A percentile compares a stretch with the other conserved stretches of the same genome.
Conservation (phyloP, 148 eudicot species). For the Chenopodium formosanum region DNA sequence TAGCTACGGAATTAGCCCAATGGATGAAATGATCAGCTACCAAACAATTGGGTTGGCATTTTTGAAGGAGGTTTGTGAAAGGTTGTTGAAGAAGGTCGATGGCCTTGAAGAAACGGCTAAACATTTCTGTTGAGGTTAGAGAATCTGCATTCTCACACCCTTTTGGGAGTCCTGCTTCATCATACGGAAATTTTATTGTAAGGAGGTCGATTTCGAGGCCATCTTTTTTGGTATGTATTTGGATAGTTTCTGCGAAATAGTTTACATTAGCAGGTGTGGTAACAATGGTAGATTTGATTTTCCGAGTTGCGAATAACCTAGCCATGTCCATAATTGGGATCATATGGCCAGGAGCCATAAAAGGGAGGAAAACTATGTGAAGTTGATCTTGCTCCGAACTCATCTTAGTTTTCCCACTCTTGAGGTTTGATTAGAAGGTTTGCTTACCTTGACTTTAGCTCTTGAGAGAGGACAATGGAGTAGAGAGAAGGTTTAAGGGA, state of each 20-base stretch:
- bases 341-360: slow-evolving; percentile 36
- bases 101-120: slow-evolving; percentile 13
- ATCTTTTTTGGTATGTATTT: neutral
- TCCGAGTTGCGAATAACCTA: slow-evolving; percentile 34
- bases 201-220: slow-evolving; percentile 7
- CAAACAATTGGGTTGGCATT: slow-evolving; percentile 29
- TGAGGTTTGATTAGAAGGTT: too few relatives aligned
- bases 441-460: too few relatives aligned
- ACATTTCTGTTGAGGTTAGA: slow-evolving; percentile 2
- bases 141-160: slow-evolving; percentile 31
- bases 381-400: neutral
- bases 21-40: slow-evolving; percentile 39
- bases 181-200: slow-evolving; percentile 25
- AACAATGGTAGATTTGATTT: slow-evolving; percentile 31
- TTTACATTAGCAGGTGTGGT: slow-evolving; percentile 34
- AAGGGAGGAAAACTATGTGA: slow-evolving; percentile 39
- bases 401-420: slow-evolving; percentile 4
- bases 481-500: too few relatives aligned
- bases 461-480: too few relatives aligned
- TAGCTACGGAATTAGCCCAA: slow-evolving; percentile 32
- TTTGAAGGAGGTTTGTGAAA: slow-evolving; percentile 19
- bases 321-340: slow-evolving; percentile 37
- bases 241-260: slow-evolving; percentile 14
- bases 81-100: slow-evolving; percentile 27
- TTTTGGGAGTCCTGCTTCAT: slow-evolving; percentile 34